A percentile compares a stretch with the other conserved stretches of the same genome.
phyloP scores from a whole-genome alignment of 2,329 filamentous ascomycete species.

The Talaromyces sp. region DNA sequence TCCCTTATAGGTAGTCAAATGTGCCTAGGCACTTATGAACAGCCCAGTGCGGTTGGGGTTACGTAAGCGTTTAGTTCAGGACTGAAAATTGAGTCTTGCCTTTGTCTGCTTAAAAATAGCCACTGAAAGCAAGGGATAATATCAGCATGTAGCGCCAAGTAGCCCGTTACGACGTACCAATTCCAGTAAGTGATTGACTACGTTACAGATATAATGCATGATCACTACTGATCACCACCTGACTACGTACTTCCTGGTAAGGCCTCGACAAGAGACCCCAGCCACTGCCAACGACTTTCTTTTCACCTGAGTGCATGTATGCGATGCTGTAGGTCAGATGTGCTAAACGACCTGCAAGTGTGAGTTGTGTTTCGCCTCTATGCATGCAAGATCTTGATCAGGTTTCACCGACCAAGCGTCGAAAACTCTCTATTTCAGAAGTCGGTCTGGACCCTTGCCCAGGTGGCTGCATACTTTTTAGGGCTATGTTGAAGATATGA shows the following conservation, averaged over 20 bases:
- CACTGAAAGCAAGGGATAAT: slow-evolving; percentile 8
- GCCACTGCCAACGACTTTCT: background rate
- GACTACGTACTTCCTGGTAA: background rate
- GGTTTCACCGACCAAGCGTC: background rate
- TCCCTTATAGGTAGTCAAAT: background rate
- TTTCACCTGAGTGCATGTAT: background rate
- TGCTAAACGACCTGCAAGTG: background rate
- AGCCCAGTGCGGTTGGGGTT: background rate
- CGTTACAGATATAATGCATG: background rate
- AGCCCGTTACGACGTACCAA: background rate
- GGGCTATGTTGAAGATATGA: background rate
- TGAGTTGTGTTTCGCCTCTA: background rate
- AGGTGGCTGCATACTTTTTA: background rate
- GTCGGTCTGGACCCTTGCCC: slow-evolving; percentile 8
- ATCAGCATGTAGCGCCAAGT: background rate
- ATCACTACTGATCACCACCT: background rate
- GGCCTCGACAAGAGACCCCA: background rate
- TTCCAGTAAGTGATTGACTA: background rate
- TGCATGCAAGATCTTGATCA: slow-evolving; percentile 13
- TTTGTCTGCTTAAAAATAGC: background rate
- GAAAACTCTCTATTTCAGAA: background rate
- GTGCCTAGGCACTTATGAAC: background rate
- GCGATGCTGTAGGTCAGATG: background rate
- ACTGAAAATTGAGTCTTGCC: background rate
- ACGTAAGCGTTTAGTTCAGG: background rate